Base-by-base conservation (phyloP, 208 protist species). In the Trypanosoma congolense region DNA sequence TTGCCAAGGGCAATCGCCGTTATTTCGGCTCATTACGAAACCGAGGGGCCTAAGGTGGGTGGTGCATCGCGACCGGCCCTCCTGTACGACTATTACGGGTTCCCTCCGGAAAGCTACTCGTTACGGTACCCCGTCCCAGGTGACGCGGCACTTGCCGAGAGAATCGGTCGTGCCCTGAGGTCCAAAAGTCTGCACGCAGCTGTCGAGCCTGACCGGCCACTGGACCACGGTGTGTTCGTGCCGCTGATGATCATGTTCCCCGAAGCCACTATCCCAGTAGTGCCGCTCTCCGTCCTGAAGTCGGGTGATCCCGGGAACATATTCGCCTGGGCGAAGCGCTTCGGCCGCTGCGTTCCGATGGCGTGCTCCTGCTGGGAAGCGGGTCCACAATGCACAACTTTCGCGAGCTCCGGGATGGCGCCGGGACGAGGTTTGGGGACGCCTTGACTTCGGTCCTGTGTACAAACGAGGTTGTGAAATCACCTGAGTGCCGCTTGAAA, bases 31-130 rank as follows among this genome's bases (percentile, higher is more conserved):
- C 92, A 96, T 61, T 96, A 92, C 73, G 62, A 93, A 44, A 77
- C 65, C 24, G 3, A 24, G 19, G 24, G 54, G 28, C 35, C 72
- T n/a, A 49, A 70, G 42, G 69, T 93, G 5, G 74, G 69, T 47
- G 74, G 56, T 2, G 51, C 36, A 14, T 0, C 28, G 25, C 19
- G 47, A 14, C 73, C 72, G 3, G 51, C 42, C 33, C 66, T 92
- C 56, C 57, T 88, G 35, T 96, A 92, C 73, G 93, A 97, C 68
- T 97, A 92, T 65, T 61, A 65, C 52, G 90, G 90, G 22, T 97
- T 97, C 52, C 84, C 84, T 4, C 1, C 36, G 0, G 73, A 86
- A 58, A 57, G 65, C 19, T 97, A 97, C 57, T 26, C 60, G 22
- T 38, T 90, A 12, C 64, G 75, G 38, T 97, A 96, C 60, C 61